Evolutionary conservation across 2,329 filamentous ascomycete genomes (phyloP).

Genomic region (Cordyceps sp.): DNA sequence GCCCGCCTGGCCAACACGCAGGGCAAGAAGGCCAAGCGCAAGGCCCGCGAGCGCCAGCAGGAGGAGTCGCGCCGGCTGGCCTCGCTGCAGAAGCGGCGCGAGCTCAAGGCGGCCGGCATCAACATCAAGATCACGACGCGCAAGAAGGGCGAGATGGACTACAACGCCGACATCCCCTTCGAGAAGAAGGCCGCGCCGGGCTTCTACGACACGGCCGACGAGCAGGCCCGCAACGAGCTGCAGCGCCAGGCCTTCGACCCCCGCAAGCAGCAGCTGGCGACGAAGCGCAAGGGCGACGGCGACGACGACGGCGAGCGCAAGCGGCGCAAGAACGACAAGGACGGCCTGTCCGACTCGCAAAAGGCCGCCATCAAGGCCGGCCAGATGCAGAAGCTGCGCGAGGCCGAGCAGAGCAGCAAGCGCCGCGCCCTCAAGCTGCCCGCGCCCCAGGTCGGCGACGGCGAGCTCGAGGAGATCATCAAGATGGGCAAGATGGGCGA

Average conservation of each 20-base stretch:
- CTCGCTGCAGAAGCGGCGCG: slow-evolving; percentile 81
- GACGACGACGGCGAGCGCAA: slow-evolving; percentile 71
- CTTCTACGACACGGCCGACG: slow-evolving; percentile 86
- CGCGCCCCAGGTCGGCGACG: slow-evolving; percentile 78
- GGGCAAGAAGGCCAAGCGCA: slow-evolving; percentile 96
- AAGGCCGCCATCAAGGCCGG: slow-evolving; percentile 86
- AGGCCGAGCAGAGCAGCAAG: slow-evolving; percentile 95
- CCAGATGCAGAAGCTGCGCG: slow-evolving; percentile 83
- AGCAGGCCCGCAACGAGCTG: slow-evolving; percentile 64
- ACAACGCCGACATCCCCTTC: slow-evolving; percentile 97
- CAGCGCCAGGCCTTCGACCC: slow-evolving; percentile 81
- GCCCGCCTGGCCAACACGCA: slow-evolving; percentile 94
- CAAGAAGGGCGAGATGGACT: slow-evolving; percentile 97
- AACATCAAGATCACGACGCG: slow-evolving; percentile 89
- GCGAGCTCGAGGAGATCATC: slow-evolving; percentile 90
- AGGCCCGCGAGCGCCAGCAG: slow-evolving; percentile 86
- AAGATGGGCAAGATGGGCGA: slow-evolving; percentile 97
- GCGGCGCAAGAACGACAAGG: slow-evolving; percentile 77
- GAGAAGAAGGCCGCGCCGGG: slow-evolving; percentile 79
- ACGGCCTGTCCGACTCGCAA: slow-evolving; percentile 57
- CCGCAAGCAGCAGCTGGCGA: slow-evolving; percentile 74
- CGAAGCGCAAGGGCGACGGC: slow-evolving; percentile 90
- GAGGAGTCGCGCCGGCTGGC: slow-evolving; percentile 87
- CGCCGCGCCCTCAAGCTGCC: slow-evolving; percentile 69
- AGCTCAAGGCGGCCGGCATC: slow-evolving; percentile 94